Conservation (phyloP, 2,329 filamentous ascomycete genomes). For the Didymella glomerata region DNA sequence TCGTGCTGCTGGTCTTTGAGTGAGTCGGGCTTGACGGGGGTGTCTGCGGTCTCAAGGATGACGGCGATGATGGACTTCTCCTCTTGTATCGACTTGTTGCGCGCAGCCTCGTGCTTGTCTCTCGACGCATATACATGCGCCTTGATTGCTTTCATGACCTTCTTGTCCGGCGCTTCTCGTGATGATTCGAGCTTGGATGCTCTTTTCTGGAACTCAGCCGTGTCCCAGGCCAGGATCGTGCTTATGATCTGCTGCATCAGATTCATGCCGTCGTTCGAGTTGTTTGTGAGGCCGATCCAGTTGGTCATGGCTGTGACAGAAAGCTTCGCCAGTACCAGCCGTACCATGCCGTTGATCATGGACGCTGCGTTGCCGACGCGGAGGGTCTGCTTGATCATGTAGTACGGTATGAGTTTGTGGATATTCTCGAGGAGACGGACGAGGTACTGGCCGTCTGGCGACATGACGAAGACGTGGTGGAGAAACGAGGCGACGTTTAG, state of each 20-base stretch:
- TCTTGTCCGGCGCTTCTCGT: constrained; percentile 66
- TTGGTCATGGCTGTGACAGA: constrained; percentile 78
- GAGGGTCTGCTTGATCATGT: constrained; percentile 75
- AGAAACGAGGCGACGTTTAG: constrained; percentile 77
- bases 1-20: constrained; percentile 69
- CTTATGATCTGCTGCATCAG: constrained; percentile 79
- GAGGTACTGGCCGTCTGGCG: constrained; percentile 77
- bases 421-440: constrained; percentile 74
- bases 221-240: constrained; percentile 76
- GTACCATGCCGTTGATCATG: constrained; percentile 80
- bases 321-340: constrained; percentile 77
- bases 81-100: constrained; percentile 63
- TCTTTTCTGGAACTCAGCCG: constrained; percentile 71
- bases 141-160: constrained; percentile 68
- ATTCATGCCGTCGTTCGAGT: constrained; percentile 81
- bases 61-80: constrained; percentile 70
- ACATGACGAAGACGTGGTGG: constrained; percentile 76
- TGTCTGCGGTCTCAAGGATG: constrained; percentile 65
- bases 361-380: constrained; percentile 80
- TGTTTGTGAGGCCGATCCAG: constrained; percentile 77
- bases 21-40: constrained; percentile 55
- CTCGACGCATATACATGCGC: constrained; percentile 63
- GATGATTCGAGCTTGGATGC: constrained; percentile 70
- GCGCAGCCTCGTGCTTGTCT: constrained; percentile 66
- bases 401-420: constrained; percentile 76